Percentiles rank a stretch among this genome's conserved stretches.
Conservation (phyloP, 1,284 basidiomycete genomes). For the Porogramme epimiltina region DNA sequence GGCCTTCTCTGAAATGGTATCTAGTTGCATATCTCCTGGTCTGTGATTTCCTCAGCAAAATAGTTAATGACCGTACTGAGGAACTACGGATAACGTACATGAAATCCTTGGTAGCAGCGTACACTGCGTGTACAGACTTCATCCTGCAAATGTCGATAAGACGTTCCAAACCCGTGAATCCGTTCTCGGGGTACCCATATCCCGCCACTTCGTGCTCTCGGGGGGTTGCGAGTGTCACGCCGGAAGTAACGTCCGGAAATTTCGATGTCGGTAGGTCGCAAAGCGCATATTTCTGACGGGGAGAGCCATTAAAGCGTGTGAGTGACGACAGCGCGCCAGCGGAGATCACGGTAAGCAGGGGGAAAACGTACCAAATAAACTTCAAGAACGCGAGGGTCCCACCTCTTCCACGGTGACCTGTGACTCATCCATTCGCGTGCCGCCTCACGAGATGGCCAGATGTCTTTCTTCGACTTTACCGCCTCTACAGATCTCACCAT, state of each 20-base stretch:
- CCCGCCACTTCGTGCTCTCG: no score
- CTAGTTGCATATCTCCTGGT: no score
- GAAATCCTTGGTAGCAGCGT: no score
- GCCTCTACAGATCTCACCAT: neutral
- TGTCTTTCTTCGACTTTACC: constrained; percentile 7
- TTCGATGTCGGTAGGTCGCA: constrained; percentile 7
- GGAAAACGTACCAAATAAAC: neutral
- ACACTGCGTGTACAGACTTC: no score
- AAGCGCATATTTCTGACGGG: constrained; percentile 3
- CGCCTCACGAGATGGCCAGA: constrained; percentile 9
- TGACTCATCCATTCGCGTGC: constrained; percentile 10
- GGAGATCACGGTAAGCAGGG: no score
- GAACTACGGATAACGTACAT: no score
- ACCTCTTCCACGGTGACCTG: constrained; percentile 10
- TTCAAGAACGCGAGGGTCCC: constrained; percentile 17
- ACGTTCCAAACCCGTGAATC: no score
- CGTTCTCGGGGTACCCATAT: no score
- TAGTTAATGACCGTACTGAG: no score
- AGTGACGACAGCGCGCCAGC: no score
- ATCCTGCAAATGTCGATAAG: no score
- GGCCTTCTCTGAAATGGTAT: neutral
- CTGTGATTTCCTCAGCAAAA: no score
- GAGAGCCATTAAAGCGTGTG: neutral
- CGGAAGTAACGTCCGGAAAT: constrained; percentile 4
- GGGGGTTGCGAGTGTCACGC: neutral